Base-by-base conservation (phyloP, 257 asterid genomes). In the Ilex asprella region DNA sequence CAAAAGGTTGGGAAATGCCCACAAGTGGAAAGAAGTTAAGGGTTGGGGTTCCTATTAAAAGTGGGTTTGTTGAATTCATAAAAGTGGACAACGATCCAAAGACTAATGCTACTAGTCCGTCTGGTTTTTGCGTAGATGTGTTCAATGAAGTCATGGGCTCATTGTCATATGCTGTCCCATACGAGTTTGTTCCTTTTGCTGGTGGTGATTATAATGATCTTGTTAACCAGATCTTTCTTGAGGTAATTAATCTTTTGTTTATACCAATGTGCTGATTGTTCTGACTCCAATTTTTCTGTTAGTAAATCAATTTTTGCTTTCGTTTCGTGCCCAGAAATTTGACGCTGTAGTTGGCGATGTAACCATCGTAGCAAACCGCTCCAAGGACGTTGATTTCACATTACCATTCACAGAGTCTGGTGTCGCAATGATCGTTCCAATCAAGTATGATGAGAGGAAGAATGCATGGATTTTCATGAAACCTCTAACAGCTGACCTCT, bases 1-100 rank as follows among this genome's bases (percentile, higher is more conserved):
- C 91, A 4, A 76, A 70, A 64, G 91, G 87, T 16, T 81, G 85
- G 83, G 78, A 73, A 60, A 54, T 78, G 66, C 76, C 91, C 3
- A 41, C 65, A 7, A 6, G 15, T 4, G 6, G 51, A 55, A 63
- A 63, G 55, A 69, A 51, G 39, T 67, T 69, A 9, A 50, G 60
- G 39, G 46, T 69, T 49, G 69, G 64, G 0, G 65, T 69, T 8
- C 69, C 74, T 3, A 5, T n/a, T 30, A 50, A 39, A 39, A 27
- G 31, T 29, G 63, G 68, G 35, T 69, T 69, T 63, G 29, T 15
- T 16, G 74, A 63, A 41, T 70, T 70, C 16, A 60, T 63, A 30
- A 7, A 29, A 14, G 75, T 70, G 7, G 32, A 59, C 16, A 50
- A 47, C 29, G 66, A 64, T 62, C 62, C 65, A 39, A 5, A 15